A percentile compares a stretch with the other conserved stretches of the same genome.
phyloP scores from a whole-genome alignment of 1,284 basidiomycete genomes.

The Moniliophthora roreri region DNA sequence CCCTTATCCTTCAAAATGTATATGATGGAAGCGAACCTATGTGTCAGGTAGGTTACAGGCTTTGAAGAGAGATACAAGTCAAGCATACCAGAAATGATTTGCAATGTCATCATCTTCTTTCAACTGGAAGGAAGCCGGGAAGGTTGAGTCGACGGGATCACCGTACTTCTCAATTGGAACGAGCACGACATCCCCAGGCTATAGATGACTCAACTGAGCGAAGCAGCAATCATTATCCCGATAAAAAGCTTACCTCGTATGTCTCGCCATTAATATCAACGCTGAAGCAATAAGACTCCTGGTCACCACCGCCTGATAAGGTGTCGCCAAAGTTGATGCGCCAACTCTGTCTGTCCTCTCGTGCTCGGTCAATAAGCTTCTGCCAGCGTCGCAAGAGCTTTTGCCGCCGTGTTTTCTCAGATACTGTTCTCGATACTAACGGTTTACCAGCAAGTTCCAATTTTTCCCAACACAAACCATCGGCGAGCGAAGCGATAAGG shows the following conservation, averaged over 20 bases:
- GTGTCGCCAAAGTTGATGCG: background rate
- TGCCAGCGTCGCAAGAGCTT: background rate
- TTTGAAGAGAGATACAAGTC: background rate
- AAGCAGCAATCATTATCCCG: background rate
- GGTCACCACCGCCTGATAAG: background rate
- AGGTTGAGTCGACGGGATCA: too few relatives aligned
- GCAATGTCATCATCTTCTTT: background rate
- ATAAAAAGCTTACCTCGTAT: background rate
- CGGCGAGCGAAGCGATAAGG: background rate
- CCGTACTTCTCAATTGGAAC: background rate
- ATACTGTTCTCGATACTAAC: background rate
- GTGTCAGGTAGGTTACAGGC: background rate
- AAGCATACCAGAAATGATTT: background rate
- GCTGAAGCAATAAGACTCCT: background rate
- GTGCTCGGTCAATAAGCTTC: too few relatives aligned
- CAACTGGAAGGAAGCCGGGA: background rate
- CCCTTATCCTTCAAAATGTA: background rate
- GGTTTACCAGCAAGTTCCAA: background rate
- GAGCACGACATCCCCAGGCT: background rate
- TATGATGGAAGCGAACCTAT: background rate
- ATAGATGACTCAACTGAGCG: too few relatives aligned
- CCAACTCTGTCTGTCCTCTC: background rate
- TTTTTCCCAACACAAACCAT: background rate
- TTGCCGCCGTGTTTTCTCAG: background rate
- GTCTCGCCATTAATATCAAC: background rate